Conservation (phyloP, 2,329 filamentous ascomycete species). For the Hypoxylon sp. region DNA sequence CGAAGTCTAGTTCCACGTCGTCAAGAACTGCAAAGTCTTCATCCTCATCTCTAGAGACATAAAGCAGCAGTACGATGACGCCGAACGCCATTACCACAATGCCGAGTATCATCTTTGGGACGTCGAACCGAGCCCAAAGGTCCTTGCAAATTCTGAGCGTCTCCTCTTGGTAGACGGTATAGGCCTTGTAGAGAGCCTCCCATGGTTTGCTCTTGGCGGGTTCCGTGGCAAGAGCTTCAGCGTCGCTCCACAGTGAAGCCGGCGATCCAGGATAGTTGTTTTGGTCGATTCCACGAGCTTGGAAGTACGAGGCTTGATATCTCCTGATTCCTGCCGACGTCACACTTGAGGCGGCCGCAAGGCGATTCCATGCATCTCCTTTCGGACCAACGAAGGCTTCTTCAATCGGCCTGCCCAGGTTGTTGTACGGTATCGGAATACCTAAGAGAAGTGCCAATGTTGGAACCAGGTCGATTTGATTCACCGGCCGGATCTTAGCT, state of each 20-base stretch:
- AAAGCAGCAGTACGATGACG: slow-evolving; percentile 74
- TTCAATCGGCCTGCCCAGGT: slow-evolving; percentile 89
- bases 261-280: slow-evolving; percentile 62
- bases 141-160: slow-evolving; percentile 81
- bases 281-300: slow-evolving; percentile 72
- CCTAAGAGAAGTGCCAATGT: slow-evolving; percentile 88
- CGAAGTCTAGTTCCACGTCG: slow-evolving; percentile 64
- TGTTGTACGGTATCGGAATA: slow-evolving; percentile 95
- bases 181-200: slow-evolving; percentile 62
- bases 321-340: slow-evolving; percentile 85
- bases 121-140: slow-evolving; percentile 92
- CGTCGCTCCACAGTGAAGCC: slow-evolving; percentile 65
- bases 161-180: slow-evolving; percentile 76
- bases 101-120: slow-evolving; percentile 84
- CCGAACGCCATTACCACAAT: slow-evolving; percentile 74
- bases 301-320: slow-evolving; percentile 86
- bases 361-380: slow-evolving; percentile 76
- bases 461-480: slow-evolving; percentile 94
- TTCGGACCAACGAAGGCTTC: slow-evolving; percentile 83
- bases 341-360: slow-evolving; percentile 79
- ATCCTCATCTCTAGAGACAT: slow-evolving; percentile 68
- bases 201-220: slow-evolving; percentile 51
- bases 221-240: slow-evolving; percentile 49
- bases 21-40: slow-evolving; percentile 63
- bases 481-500: slow-evolving; percentile 77